A percentile compares a stretch with the other conserved stretches of the same genome.
phyloP scores from a whole-genome alignment of 345 rosid genomes.

The Linum lewisii region DNA sequence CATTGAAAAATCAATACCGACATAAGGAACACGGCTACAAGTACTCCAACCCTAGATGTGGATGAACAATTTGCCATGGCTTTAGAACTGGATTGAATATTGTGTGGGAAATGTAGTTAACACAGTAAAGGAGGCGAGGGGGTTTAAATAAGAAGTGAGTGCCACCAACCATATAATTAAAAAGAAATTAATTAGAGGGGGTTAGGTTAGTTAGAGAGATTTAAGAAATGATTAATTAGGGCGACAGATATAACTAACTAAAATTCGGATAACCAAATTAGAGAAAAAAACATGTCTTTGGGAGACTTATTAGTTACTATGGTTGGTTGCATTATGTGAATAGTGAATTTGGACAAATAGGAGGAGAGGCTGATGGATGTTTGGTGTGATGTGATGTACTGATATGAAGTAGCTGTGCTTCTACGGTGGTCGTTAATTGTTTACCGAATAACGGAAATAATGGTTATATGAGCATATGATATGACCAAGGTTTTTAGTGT shows the following conservation, averaged over 20 bases:
- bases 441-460: too few relatives aligned
- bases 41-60: conserved; percentile 16
- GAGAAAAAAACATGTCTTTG: conserved; percentile 4
- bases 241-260: conserved; percentile 5
- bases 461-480: too few relatives aligned
- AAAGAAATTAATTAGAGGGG: not conserved
- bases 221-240: conserved; percentile 3
- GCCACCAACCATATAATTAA: not conserved
- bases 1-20: conserved; percentile 25
- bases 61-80: conserved; percentile 33
- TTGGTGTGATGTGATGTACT: too few relatives aligned
- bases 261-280: not conserved
- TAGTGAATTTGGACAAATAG: too few relatives aligned
- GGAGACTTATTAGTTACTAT: not conserved
- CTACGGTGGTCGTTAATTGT: too few relatives aligned
- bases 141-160: conserved; percentile 17
- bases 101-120: conserved; percentile 2
- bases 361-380: not conserved
- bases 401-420: too few relatives aligned
- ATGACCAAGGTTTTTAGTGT: too few relatives aligned
- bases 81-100: conserved; percentile 11
- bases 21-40: conserved; percentile 20
- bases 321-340: too few relatives aligned
- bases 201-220: conserved; percentile 3
- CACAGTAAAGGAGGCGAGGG: conserved; percentile 5